Percentiles rank a stretch among this genome's conserved stretches.
Conservation (phyloP, 2,329 filamentous ascomycete genomes). For the Fusarium sp. region DNA sequence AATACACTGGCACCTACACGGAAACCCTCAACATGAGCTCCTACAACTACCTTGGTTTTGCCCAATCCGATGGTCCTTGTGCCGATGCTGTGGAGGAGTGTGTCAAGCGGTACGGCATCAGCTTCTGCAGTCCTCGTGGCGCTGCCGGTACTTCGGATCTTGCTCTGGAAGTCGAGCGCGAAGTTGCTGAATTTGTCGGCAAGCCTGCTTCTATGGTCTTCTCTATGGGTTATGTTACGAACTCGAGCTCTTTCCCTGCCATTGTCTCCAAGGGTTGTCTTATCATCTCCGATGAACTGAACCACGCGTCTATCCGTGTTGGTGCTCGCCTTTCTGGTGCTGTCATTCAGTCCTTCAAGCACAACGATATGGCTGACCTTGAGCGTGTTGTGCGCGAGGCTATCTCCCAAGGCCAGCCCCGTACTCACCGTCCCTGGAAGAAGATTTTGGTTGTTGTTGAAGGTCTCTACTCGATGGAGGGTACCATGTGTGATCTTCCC, state of each 20-base stretch:
- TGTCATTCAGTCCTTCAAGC: conserved; percentile 96
- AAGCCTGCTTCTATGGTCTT: conserved; percentile 97
- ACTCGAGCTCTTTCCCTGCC: conserved; percentile 91
- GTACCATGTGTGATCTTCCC: conserved; percentile 98
- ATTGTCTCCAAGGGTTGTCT: conserved; percentile 93
- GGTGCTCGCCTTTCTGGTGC: conserved; percentile 94
- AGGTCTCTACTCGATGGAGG: conserved; percentile 99
- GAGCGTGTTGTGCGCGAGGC: conserved; percentile 89
- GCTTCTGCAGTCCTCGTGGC: conserved; percentile 81
- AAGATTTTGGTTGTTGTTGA: conserved; percentile 98
- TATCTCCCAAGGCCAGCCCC: conserved; percentile 95
- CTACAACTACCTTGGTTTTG: conserved; percentile 99
- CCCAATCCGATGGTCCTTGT: conserved; percentile 96
- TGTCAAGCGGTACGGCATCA: conserved; percentile 87
- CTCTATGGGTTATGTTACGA: conserved; percentile 99
- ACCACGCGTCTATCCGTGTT: conserved; percentile 97
- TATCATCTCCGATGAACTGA: conserved; percentile 96
- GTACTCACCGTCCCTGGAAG: conserved; percentile 99
- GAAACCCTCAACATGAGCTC: conserved; percentile 99
- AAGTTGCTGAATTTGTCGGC: conserved; percentile 91
- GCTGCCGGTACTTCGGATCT: conserved; percentile 91
- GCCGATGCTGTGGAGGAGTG: conserved; percentile 91
- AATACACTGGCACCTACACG: conserved; percentile 88
- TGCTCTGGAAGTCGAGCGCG: conserved; percentile 87
- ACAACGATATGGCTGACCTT: conserved; percentile 93